A percentile compares a stretch with the other conserved stretches of the same genome.
Conservation (phyloP, 106 monocot species). For the Acorus calamus region DNA sequence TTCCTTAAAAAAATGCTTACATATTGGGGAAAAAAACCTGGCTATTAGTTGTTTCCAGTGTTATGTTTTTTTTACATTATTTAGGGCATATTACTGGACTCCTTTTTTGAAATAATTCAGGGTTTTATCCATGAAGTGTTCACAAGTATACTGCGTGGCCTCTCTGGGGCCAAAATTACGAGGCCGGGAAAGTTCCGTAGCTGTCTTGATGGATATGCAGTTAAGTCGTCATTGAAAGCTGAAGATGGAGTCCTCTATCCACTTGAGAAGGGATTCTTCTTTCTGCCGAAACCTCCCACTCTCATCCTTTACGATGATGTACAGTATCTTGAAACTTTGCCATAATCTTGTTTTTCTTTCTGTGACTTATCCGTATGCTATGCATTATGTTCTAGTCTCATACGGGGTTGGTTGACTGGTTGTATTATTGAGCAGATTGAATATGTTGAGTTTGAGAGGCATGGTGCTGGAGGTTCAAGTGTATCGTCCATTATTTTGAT, state of each 20-base stretch:
- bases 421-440: constrained; percentile 41
- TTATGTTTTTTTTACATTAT: not conserved
- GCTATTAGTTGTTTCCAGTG: not conserved
- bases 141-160: constrained; percentile 66
- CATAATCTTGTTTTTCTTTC: no score
- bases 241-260: constrained; percentile 98
- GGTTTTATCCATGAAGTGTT: constrained; percentile 92
- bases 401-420: no score
- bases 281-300: constrained; percentile 94
- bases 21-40: no score
- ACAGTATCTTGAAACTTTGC: not conserved
- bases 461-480: constrained; percentile 97
- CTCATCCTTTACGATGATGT: constrained; percentile 99
- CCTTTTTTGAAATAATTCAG: constrained; percentile 18
- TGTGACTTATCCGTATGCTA: no score
- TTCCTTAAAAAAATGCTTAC: no score
- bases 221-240: constrained; percentile 97
- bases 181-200: constrained; percentile 87
- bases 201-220: constrained; percentile 96
- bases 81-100: not conserved
- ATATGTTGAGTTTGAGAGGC: constrained; percentile 93
- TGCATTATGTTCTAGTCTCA: no score
- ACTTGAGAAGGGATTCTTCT: constrained; percentile 98
- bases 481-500: constrained; percentile 99
- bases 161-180: constrained; percentile 95